Percentiles rank a stretch among this genome's conserved stretches.
Evolutionary conservation across 768 basidiomycete species (phyloP).

Genomic region (Pleurotus giganteus): DNA sequence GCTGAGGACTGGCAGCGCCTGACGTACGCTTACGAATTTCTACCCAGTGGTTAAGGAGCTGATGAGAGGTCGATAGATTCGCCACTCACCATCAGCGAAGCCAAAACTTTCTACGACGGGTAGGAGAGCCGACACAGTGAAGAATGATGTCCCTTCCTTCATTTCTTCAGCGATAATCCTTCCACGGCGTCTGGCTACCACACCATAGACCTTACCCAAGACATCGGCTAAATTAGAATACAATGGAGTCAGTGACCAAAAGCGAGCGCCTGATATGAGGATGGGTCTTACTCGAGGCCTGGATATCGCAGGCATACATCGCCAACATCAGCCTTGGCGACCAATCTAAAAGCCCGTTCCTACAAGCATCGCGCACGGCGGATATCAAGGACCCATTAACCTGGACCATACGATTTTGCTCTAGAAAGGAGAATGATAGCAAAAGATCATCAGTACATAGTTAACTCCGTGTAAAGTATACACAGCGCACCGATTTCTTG

Average conservation of each 20-base stretch:
- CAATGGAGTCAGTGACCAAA: conserved; percentile 13
- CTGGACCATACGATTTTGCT: conserved; percentile 77
- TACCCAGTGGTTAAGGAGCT: conserved; percentile 13
- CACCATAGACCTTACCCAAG: conserved; percentile 94
- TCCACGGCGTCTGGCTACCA: conserved; percentile 88
- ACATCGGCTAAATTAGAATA: conserved; percentile 71
- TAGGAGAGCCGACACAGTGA: conserved; percentile 85
- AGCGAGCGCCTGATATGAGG: not conserved
- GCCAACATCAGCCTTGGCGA: conserved; percentile 95
- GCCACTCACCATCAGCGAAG: conserved; percentile 82
- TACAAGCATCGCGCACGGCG: conserved; percentile 84
- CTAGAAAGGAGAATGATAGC: conserved; percentile 39
- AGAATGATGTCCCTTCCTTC: conserved; percentile 96
- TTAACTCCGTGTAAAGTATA: conserved; percentile 14
- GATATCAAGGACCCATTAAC: conserved; percentile 91
- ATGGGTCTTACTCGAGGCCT: conserved; percentile 80
- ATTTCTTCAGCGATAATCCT: conserved; percentile 96
- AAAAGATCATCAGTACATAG: not conserved
- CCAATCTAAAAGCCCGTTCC: conserved; percentile 92
- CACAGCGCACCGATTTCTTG: conserved; percentile 61
- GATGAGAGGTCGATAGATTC: not conserved
- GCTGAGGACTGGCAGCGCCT: conserved; percentile 94
- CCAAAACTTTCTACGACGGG: conserved; percentile 98
- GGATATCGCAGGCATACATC: conserved; percentile 99
- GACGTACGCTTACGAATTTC: conserved; percentile 96